phyloP scores from a whole-genome alignment of 306 rosid species.

The Begonia fuchsioides region DNA sequence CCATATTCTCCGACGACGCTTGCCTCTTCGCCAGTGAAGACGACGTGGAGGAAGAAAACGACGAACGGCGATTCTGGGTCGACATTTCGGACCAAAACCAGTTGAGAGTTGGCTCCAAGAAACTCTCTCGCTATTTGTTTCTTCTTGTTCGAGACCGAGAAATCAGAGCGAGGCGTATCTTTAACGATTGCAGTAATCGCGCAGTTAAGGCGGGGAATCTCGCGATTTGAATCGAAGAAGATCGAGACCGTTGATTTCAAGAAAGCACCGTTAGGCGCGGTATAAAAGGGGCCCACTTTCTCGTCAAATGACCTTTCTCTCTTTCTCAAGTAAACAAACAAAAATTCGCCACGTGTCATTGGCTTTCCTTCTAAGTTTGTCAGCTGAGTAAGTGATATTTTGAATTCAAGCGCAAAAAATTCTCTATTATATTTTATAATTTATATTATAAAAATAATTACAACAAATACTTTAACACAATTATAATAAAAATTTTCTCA shows the following conservation, averaged over 20 bases:
- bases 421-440: slow-evolving; percentile 27
- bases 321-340: neutral
- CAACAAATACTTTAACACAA: no score
- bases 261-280: slow-evolving; percentile 59
- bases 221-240: slow-evolving; percentile 28
- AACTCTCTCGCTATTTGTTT: neutral
- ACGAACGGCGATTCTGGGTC: slow-evolving; percentile 56
- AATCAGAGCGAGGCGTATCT: slow-evolving; percentile 10
- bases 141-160: slow-evolving; percentile 17
- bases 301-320: slow-evolving; percentile 5
- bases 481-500: no score
- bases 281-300: slow-evolving; percentile 33
- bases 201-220: slow-evolving; percentile 47
- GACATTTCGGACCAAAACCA: slow-evolving; percentile 29
- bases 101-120: neutral
- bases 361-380: slow-evolving; percentile 1
- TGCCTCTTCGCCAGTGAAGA: slow-evolving; percentile 72
- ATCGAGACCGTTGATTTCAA: slow-evolving; percentile 44
- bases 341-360: neutral
- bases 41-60: slow-evolving; percentile 59
- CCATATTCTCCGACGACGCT: slow-evolving; percentile 32
- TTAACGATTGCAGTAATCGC: slow-evolving; percentile 11
- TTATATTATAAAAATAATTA: no score
- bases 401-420: slow-evolving; percentile 65
- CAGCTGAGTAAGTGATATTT: slow-evolving; percentile 3